Evolutionary conservation across 768 basidiomycete species (phyloP), one percentile per base, ranked within the genome.

Genomic region (Coprinopsis cinerea): DNA sequence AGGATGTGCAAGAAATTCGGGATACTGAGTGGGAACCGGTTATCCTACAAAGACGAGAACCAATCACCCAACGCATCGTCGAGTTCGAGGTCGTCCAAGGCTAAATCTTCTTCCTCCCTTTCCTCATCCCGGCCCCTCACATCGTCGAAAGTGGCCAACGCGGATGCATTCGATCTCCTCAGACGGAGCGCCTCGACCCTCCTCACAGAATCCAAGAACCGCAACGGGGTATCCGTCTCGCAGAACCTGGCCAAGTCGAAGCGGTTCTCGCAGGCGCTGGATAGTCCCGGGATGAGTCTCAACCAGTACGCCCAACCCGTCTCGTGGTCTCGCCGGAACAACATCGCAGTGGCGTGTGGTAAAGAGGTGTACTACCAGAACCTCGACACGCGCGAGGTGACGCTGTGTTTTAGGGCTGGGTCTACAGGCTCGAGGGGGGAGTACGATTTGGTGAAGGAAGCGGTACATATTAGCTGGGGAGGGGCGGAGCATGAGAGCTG

Each of bases 1-100:
- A 76, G 83, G 18, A 81, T 85, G 39, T 78, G 81, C 55, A 76
- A 77, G 54, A 67, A 77, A 22, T 81, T 84, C 37, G 83, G 83
- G 6, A 70, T 85, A 30, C 55, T 75, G 6, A 77, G 78, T 55
- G 78, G 79, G 51, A 73, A 75, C 17, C 59, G 85, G 25, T 65
- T 85, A 47, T 77, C 68, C 41, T 84, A 72, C 60, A 67, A 70
- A 34, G 77, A 81, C 28, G 65, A 65, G 44, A 62, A 58, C 28
- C 7, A 28, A 6, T 11, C 25, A 15, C 44, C 27, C n/a, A n/a
- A n/a, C n/a, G n/a, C n/a, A n/a, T n/a, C n/a, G n/a, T n/a, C n/a
- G n/a, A n/a, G n/a, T n/a, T n/a, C n/a, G n/a, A n/a, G n/a, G n/a
- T n/a, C n/a, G n/a, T n/a, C n/a, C n/a, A n/a, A n/a, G n/a, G n/a